Percentiles rank a stretch among this genome's conserved stretches.
These are phyloP conservation scores for Halophytophthora polymorphica DNA, from an alignment of 352 stramenopile genomes.

Conservation along the genomic window DNA sequence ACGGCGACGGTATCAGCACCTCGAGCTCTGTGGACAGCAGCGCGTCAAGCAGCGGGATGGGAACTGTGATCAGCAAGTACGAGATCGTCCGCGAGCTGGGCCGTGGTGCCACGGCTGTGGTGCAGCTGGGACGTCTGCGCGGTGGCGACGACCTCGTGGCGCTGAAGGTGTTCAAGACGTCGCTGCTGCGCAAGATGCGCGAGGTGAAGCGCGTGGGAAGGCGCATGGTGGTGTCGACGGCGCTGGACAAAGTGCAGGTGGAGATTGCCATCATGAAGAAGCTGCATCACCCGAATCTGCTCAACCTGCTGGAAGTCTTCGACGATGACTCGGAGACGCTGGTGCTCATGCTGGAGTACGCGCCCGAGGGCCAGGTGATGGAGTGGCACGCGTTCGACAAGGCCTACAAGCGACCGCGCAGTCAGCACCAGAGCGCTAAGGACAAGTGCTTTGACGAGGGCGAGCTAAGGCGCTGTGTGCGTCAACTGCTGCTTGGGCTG, in stretches of 20 bases:
- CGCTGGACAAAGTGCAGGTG: conserved; percentile 83
- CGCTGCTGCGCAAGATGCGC: conserved; percentile 82
- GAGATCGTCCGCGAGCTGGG: conserved; percentile 77
- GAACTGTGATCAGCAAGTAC: conserved; percentile 68
- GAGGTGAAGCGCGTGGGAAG: conserved; percentile 80
- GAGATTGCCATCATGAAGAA: conserved; percentile 92
- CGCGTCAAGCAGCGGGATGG: conserved; percentile 9
- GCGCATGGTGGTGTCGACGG: conserved; percentile 83
- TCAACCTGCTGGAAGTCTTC: conserved; percentile 81
- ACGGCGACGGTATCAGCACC: conserved; percentile 1
- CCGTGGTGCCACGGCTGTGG: conserved; percentile 72
- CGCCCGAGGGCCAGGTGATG: conserved; percentile 80
- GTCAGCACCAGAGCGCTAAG: conserved; percentile 6
- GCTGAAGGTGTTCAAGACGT: conserved; percentile 86
- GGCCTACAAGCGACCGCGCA: conserved; percentile 44
- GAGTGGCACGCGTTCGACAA: conserved; percentile 62
- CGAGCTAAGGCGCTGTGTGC: conserved; percentile 59
- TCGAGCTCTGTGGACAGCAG: conserved; percentile 2
- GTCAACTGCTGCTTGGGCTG: conserved; percentile 69
- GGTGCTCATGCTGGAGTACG: conserved; percentile 86
- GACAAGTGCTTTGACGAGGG: conserved; percentile 45
- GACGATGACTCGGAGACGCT: conserved; percentile 82
- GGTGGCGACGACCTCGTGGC: conserved; percentile 57
- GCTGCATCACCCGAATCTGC: conserved; percentile 67
- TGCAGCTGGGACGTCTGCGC: conserved; percentile 73